These are phyloP conservation scores for Spathaspora hagerdaliae DNA, from an alignment of 805 yeast species.

Conservation along the genomic window DNA sequence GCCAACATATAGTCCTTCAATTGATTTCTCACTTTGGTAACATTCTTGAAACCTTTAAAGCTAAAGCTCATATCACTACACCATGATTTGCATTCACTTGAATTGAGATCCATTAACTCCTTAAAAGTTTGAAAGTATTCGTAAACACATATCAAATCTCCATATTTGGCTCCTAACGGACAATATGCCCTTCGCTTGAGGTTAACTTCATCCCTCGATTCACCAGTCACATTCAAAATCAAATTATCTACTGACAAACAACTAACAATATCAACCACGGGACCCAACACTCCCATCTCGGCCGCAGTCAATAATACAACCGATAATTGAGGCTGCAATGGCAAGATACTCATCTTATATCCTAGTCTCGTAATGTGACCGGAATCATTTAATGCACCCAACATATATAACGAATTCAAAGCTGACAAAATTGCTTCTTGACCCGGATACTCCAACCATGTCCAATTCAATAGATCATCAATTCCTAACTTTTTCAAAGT, in stretches of 20 bases:
- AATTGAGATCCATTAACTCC: slow-evolving; percentile 15
- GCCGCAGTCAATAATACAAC: slow-evolving; percentile 76
- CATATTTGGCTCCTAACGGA: slow-evolving; percentile 66
- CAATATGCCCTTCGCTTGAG: slow-evolving; percentile 67
- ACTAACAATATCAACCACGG: slow-evolving; percentile 84
- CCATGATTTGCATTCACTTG: slow-evolving; percentile 71
- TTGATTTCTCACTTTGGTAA: slow-evolving; percentile 69
- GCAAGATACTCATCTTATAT: slow-evolving; percentile 80
- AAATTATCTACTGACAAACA: slow-evolving; percentile 92
- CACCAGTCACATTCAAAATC: slow-evolving; percentile 73
- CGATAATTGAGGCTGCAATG: slow-evolving; percentile 88
- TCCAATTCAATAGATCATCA: slow-evolving; percentile 78
- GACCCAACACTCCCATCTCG: slow-evolving; percentile 51
- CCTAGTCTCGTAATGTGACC: slow-evolving; percentile 82
- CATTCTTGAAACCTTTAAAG: slow-evolving; percentile 76
- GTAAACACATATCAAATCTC: slow-evolving; percentile 80
- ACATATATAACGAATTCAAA: slow-evolving; percentile 67
- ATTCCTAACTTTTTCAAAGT: slow-evolving; percentile 82
- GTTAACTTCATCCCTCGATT: slow-evolving; percentile 79
- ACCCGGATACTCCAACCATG: slow-evolving; percentile 92
- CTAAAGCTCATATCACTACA: slow-evolving; percentile 76
- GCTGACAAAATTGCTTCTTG: slow-evolving; percentile 72
- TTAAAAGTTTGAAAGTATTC: slow-evolving; percentile 64
- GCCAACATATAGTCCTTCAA: slow-evolving; percentile 62
- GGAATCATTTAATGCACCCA: slow-evolving; percentile 71